These are phyloP conservation scores for Verticillium albo-atrum DNA, from an alignment of 2,329 filamentous ascomycete species.

Conservation along the genomic window DNA sequence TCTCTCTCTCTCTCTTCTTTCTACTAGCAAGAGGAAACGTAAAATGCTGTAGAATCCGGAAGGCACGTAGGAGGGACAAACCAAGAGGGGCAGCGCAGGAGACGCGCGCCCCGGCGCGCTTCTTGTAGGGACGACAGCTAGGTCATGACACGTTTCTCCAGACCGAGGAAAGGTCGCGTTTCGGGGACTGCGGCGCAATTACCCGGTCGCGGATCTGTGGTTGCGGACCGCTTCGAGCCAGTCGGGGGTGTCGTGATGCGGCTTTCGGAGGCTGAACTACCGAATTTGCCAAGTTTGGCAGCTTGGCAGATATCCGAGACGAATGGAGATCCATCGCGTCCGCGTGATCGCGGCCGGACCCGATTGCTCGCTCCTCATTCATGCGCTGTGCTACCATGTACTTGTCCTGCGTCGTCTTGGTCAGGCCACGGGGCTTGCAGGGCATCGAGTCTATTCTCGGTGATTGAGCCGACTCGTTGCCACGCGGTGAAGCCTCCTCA, in stretches of 20 bases:
- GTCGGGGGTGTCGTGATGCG: neutral
- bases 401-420: too few relatives aligned
- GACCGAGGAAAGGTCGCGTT: neutral
- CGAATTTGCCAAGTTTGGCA: conserved; percentile 4
- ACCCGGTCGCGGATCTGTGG: conserved; percentile 1
- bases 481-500: too few relatives aligned
- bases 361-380: neutral
- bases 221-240: neutral
- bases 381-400: neutral
- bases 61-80: neutral
- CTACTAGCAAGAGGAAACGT: neutral
- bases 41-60: neutral
- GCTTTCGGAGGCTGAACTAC: conserved; percentile 1
- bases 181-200: neutral
- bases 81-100: neutral
- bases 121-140: neutral
- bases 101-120: neutral
- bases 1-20: neutral
- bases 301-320: conserved; percentile 1
- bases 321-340: neutral
- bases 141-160: conserved; percentile 3
- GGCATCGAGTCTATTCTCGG: neutral
- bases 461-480: neutral
- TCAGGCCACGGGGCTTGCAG: too few relatives aligned
- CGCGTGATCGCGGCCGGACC: neutral